Conservation (phyloP, 2,329 filamentous ascomycete genomes). For the Colletotrichum liaoningense region DNA sequence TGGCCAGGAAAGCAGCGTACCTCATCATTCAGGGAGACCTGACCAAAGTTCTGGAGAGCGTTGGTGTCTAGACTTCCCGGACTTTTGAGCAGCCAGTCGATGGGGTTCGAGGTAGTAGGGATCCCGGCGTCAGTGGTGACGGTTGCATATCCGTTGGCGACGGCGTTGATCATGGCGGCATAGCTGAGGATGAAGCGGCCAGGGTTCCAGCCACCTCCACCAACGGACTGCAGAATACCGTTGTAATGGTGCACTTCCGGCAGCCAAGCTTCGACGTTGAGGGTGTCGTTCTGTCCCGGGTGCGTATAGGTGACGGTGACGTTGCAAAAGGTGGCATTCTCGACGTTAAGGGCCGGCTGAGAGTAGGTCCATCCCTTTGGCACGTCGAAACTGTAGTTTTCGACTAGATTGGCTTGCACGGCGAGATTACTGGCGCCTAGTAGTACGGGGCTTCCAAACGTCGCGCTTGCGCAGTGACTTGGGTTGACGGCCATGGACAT, state of each 20-base stretch:
- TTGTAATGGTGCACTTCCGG: conserved; percentile 45
- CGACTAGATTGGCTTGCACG: too few relatives aligned
- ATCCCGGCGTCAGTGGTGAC: conserved; percentile 37
- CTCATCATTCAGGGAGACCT: conserved; percentile 45
- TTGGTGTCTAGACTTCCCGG: conserved; percentile 13
- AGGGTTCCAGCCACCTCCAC: conserved; percentile 44
- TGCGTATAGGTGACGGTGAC: conserved; percentile 42
- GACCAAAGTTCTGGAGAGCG: conserved; percentile 48
- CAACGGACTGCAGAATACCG: conserved; percentile 41
- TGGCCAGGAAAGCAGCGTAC: conserved; percentile 48
- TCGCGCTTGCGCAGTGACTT: too few relatives aligned
- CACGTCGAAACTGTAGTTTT: too few relatives aligned
- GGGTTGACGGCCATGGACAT: too few relatives aligned
- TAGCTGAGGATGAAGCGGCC: conserved; percentile 28
- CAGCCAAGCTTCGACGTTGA: conserved; percentile 41
- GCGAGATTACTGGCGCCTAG: too few relatives aligned
- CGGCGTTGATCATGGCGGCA: conserved; percentile 33
- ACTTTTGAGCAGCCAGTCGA: conserved; percentile 30
- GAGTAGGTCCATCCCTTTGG: too few relatives aligned
- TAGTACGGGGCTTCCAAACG: too few relatives aligned
- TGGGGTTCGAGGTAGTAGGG: background rate
- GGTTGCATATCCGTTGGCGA: conserved; percentile 37
- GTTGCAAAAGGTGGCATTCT: conserved; percentile 38
- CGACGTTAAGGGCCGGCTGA: background rate
- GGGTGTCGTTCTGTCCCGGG: conserved; percentile 36